A percentile compares a stretch with the other conserved stretches of the same genome.
Evolutionary conservation across 1,284 basidiomycete species (phyloP).

Genomic region (Filobasidium uniguttulatum): DNA sequence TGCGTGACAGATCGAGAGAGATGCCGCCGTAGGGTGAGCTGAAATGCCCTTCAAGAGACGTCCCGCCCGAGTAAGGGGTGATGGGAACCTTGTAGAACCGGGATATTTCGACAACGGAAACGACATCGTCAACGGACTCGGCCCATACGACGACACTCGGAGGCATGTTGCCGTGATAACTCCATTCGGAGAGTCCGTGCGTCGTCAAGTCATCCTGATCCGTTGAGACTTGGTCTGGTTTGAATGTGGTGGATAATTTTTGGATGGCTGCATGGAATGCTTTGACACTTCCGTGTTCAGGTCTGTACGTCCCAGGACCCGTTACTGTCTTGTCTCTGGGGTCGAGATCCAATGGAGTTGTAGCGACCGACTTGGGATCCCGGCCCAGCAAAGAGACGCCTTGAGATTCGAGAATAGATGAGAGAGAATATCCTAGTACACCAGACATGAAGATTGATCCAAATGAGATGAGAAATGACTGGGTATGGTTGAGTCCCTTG

Average conservation of each 20-base stretch:
- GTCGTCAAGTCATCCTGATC: slow-evolving; percentile 30
- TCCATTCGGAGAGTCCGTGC: slow-evolving; percentile 36
- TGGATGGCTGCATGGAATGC: slow-evolving; percentile 28
- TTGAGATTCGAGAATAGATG: not conserved
- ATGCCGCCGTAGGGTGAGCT: slow-evolving; percentile 53
- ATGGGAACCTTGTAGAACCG: slow-evolving; percentile 29
- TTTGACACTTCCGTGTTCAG: slow-evolving; percentile 22
- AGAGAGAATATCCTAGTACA: not conserved
- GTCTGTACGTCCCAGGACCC: slow-evolving; percentile 19
- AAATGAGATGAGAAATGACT: not conserved
- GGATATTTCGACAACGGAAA: slow-evolving; percentile 29
- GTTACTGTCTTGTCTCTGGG: not conserved
- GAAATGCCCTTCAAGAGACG: slow-evolving; percentile 46
- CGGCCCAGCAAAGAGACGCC: not conserved
- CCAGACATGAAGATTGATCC: slow-evolving; percentile 1
- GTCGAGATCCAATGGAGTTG: not conserved
- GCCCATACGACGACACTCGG: slow-evolving; percentile 37
- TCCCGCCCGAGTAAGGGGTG: slow-evolving; percentile 47
- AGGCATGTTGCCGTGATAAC: slow-evolving; percentile 31
- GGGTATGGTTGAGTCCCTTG: not conserved
- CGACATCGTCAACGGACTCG: slow-evolving; percentile 24
- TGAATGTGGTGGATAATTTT: slow-evolving; percentile 21
- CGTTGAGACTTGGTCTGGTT: slow-evolving; percentile 27
- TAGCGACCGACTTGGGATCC: not conserved
- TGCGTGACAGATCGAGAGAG: slow-evolving; percentile 67